Evolutionary conservation across 2,329 filamentous ascomycete genomes (phyloP).

Genomic region (Paecilomyces dactylethromorphus): DNA sequence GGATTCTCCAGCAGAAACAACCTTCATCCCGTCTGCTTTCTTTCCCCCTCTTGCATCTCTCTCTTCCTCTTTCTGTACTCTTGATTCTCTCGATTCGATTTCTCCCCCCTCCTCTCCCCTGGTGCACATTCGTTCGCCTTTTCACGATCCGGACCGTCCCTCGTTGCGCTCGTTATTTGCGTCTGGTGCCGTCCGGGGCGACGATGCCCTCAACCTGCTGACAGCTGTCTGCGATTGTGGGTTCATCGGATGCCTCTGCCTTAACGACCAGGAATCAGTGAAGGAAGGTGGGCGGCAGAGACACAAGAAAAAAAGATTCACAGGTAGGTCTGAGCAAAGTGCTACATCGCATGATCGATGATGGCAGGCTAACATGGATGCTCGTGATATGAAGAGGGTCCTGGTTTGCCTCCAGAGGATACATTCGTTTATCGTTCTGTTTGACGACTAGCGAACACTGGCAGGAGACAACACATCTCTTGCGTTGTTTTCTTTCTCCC

Average conservation of each 20-base stretch:
- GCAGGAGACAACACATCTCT: background rate
- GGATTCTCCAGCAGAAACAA: background rate
- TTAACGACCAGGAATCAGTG: background rate
- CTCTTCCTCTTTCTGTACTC: background rate
- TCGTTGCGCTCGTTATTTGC: background rate
- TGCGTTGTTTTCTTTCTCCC: background rate
- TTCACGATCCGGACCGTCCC: background rate
- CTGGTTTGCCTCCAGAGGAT: background rate
- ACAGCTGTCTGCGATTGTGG: background rate
- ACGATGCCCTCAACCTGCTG: background rate
- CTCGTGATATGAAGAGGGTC: background rate
- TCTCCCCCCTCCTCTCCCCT: background rate
- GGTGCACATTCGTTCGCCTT: background rate
- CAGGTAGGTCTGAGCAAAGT: background rate
- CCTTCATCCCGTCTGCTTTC: background rate
- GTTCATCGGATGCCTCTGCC: background rate
- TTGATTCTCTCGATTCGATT: background rate
- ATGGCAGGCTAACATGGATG: background rate
- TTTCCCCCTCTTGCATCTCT: background rate
- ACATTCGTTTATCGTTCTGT: background rate
- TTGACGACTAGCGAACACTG: too few species aligned
- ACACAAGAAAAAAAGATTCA: background rate
- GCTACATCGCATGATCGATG: background rate
- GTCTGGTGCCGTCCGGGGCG: background rate
- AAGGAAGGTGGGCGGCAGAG: background rate